Evolutionary conservation across 2,329 filamentous ascomycete genomes (phyloP).

Genomic region (Curvularia eragrostidis): DNA sequence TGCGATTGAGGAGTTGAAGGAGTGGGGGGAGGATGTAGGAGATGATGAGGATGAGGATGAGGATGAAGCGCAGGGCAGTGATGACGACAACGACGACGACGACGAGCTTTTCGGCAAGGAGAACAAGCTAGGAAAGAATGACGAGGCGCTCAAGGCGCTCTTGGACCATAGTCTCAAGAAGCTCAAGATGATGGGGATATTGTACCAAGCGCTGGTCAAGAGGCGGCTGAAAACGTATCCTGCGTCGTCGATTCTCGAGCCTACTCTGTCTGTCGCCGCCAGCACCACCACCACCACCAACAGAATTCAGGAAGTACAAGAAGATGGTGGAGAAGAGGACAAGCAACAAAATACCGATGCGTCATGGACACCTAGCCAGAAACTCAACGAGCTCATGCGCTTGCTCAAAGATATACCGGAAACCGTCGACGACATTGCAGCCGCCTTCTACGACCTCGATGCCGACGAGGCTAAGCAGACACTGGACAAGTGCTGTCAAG

Average conservation of each 20-base stretch:
- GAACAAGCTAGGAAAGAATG: slow-evolving; percentile 64
- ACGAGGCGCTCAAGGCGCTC: slow-evolving; percentile 70
- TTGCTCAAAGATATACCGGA: slow-evolving; percentile 68
- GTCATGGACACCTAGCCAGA: slow-evolving; percentile 29
- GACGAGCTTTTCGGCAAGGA: slow-evolving; percentile 70
- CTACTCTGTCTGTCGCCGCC: neutral
- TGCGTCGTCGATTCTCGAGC: slow-evolving; percentile 26
- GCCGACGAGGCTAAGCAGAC: slow-evolving; percentile 63
- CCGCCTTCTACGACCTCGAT: slow-evolving; percentile 74
- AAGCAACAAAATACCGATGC: slow-evolving; percentile 10
- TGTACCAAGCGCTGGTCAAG: slow-evolving; percentile 75
- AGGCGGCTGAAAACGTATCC: slow-evolving; percentile 68
- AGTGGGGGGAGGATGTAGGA: slow-evolving; percentile 79
- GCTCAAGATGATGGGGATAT: slow-evolving; percentile 69
- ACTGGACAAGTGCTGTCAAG: slow-evolving; percentile 66
- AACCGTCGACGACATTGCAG: slow-evolving; percentile 72
- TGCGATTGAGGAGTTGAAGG: slow-evolving; percentile 82
- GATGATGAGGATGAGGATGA: slow-evolving; percentile 55
- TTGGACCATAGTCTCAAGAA: slow-evolving; percentile 70
- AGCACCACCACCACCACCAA: neutral
- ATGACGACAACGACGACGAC: slow-evolving; percentile 60
- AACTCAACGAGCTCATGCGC: slow-evolving; percentile 63
- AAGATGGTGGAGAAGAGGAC: neutral
- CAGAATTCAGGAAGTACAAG: neutral
- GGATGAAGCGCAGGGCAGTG: slow-evolving; percentile 47